Percentiles rank a stretch among this genome's conserved stretches.
Evolutionary conservation across 164 flowering plant genomes (phyloP).

Genomic region (Annona cherimola): DNA sequence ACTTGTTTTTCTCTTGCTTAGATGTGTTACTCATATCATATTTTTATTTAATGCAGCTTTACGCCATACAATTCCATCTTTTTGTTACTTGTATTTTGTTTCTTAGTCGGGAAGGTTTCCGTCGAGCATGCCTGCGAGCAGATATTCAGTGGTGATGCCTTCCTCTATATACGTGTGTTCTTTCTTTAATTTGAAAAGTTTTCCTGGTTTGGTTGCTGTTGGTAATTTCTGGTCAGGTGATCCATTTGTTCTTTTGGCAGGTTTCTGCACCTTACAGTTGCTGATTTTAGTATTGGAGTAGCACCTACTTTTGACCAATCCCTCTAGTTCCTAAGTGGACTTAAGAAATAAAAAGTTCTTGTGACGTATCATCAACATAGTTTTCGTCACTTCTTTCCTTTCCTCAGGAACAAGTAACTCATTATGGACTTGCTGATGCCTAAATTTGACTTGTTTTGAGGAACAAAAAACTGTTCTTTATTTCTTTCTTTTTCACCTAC

Average conservation of each 20-base stretch:
- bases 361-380: too few relatives aligned
- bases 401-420: too few relatives aligned
- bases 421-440: too few relatives aligned
- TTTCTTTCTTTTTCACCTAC: too few relatives aligned
- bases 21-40: not conserved
- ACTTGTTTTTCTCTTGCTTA: not conserved
- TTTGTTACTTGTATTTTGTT: conserved; percentile 79
- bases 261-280: not conserved
- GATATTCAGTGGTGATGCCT: conserved; percentile 53
- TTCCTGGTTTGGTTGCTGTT: not conserved
- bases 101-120: conserved; percentile 96
- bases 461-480: not conserved
- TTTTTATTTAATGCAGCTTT: conserved; percentile 45
- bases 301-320: not conserved
- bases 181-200: too few relatives aligned
- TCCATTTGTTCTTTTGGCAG: not conserved
- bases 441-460: too few relatives aligned
- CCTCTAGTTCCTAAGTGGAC: not conserved
- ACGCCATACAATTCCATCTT: conserved; percentile 87
- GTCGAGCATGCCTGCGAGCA: conserved; percentile 87
- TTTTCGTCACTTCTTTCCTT: too few relatives aligned
- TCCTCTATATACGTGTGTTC: not conserved
- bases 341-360: too few relatives aligned
- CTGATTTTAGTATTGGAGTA: not conserved
- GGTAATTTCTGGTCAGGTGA: not conserved